Base-by-base conservation (phyloP, 495 filamentous ascomycete genomes). In the Apodospora peruviana region DNA sequence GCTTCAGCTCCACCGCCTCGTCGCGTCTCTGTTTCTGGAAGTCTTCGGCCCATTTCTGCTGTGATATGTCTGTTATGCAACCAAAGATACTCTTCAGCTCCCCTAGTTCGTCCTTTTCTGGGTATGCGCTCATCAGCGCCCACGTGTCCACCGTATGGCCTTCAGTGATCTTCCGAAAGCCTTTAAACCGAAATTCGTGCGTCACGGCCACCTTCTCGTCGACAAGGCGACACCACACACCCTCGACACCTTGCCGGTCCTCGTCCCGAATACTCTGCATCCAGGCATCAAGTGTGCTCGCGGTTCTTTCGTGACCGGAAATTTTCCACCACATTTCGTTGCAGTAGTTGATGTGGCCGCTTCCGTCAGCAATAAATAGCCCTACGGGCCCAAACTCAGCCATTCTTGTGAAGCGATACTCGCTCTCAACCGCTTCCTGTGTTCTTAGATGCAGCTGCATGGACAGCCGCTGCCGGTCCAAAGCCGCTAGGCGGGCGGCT, bases 291-390 rank as follows among this genome's bases (percentile, higher is more conserved):
- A 70, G 70, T 25, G 71, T 77, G 38, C 69, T 62, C 1, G 63
- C 53, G 2, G 69, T 64, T 51, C 75, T 73, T 16, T 79, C 74
- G 42, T 84, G 76, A 36, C 76, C 65, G 0, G 80, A 78, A 27
- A 85, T 83, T 53, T 82, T 78, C 66, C 82, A 82, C 82, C 83
- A 87, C 53, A 79, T 83, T 39, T 86, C 82, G 60, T 88, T 88
- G 52, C 78, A 82, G 58, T 83, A 87, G n/a, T 72, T 82, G 47
- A 87, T 80, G 24, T 71, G 65, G 0, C 84, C 84, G 23, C 64
- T 48, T 1, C 76, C 70, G 56, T 85, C 72, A 37, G 83, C 83
- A 55, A 87, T 87, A 58, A 88, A 86, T 67, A 88, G 77, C 8
- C 84, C 84, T 0, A 85, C 83, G 7, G 83, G 84, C 4, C 82